Base-by-base conservation (phyloP, 2,329 filamentous ascomycete species). In the Penicillium sp. region DNA sequence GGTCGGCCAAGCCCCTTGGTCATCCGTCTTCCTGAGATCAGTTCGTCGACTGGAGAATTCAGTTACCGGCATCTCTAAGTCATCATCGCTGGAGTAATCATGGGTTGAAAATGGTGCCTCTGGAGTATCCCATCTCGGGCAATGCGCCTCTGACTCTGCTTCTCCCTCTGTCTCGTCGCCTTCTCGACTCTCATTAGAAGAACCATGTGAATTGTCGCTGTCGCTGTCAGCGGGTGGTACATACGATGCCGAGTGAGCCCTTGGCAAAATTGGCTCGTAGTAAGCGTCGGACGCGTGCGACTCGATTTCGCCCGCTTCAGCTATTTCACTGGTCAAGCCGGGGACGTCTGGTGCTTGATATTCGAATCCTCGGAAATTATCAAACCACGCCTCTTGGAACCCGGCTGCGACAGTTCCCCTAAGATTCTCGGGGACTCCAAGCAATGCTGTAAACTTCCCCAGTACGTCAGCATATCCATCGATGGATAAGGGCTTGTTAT, bases 321-420 rank as follows among this genome's bases (percentile, higher is more conserved):
- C 7, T 26, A 26, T 26, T 26, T 7, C 7, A 18, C 6, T 8
- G 8, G 9, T 16, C 4, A n/a, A 34, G 12, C 5, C 18, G 9
- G 18, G 7, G 36, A 10, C 10, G 10, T 10, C 38, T 9, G 38
- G 41, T 28, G 21, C 13, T 24, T 24, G 21, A 10, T 42, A 26
- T 15, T 42, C 39, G 21, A 42, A 10, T 3, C 39, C 39, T 12
- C 12, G 3, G 23, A 28, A 42, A 4, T n/a, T 42, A 3, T 15
- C 12, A 12, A 38, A 43, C 53, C 54, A 56, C 1, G 51, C 13
- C 1, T 41, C 8, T 13, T 41, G 8, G 6, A 56, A 47, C 2
- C 26, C 45, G 4, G 1, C 12, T 2, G 44, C 43, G 12, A 56
- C 46, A 2, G 2, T 1, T 6, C 12, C 10, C 1, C 31, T 10